phyloP scores from a whole-genome alignment of 257 asterid genomes.

The Rubia yunnanensis region DNA sequence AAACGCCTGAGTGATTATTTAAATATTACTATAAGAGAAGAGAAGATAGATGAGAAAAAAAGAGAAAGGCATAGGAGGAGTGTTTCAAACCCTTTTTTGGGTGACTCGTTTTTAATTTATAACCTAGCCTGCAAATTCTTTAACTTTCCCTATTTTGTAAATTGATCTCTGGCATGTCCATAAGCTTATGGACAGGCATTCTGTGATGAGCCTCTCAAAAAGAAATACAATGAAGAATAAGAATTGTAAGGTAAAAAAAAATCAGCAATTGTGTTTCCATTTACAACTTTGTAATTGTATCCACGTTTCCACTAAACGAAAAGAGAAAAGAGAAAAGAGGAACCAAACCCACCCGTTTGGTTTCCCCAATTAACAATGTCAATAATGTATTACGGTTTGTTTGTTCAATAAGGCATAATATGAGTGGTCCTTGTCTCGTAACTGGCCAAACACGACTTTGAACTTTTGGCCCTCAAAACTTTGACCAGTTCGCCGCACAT shows the following conservation, averaged over 20 bases:
- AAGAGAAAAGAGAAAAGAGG: neutral
- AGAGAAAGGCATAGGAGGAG: neutral
- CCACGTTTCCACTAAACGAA: constrained; percentile 5
- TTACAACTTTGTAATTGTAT: constrained; percentile 8
- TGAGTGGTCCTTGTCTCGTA: constrained; percentile 79
- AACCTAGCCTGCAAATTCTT: too few relatives aligned
- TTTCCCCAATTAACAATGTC: constrained; percentile 2
- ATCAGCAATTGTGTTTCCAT: neutral
- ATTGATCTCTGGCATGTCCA: too few relatives aligned
- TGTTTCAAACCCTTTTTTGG: too few relatives aligned
- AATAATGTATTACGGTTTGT: neutral
- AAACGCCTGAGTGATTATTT: neutral
- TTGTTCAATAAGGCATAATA: constrained; percentile 60
- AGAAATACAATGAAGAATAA: neutral
- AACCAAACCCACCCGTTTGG: constrained; percentile 4
- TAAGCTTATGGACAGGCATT: too few relatives aligned
- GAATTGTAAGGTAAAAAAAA: neutral
- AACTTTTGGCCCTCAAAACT: constrained; percentile 45
- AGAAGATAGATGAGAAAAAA: neutral
- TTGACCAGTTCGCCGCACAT: constrained; percentile 90
- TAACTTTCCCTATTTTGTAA: too few relatives aligned
- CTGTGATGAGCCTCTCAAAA: too few relatives aligned
- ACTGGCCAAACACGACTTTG: constrained; percentile 75
- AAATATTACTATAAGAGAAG: neutral
- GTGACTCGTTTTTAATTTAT: too few relatives aligned